Base-by-base conservation (phyloP, 257 asterid genomes). In the Coffea eugenioides region DNA sequence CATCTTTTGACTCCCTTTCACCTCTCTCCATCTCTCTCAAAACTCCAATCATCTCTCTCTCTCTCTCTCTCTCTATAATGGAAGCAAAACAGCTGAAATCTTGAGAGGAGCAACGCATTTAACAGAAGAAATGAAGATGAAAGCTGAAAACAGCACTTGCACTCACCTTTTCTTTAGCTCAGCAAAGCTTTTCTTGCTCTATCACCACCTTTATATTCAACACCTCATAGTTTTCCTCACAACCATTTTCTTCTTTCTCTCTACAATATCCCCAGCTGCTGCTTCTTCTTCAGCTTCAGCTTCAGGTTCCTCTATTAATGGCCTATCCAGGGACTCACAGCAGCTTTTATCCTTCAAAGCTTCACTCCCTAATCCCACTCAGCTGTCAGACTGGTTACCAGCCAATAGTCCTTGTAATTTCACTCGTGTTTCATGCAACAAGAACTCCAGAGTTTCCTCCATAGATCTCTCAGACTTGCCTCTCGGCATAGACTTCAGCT, bases 291-390 rank as follows among this genome's bases (percentile, higher is more conserved):
- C 51, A 46, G 51, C 82, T 6, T 61, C 65, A 45, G 71, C 84
- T 68, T 57, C 83, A 36, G 64, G 82, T 56, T 85, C 85, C 61
- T 80, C 85, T 8, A 7, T 39, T 75, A 80, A 54, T 79, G 89
- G 85, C 34, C 67, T 78, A 71, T 0, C 23, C 51, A 82, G 76
- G 66, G 94, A 89, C 85, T 83, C 92, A 13, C 90, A 85, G 71
- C 89, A 71, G 84, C 97, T 95, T 59, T 82, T 92, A 34, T 91
- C 96, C 36, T 91, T 95, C 91, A 95, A 91, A 61, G 85, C 87
- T 68, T 80, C 97, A 0, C 85, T 94, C 31, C 83, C 92, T 0
- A 79, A 83, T 82, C 88, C 92, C 52, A 57, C 59, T 79, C 82
- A 72, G 18, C 92, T 95, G 70, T 86, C 62, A 25, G 80, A 87